phyloP scores from a whole-genome alignment of 345 rosid genomes.

The Aquilaria sinensis region DNA sequence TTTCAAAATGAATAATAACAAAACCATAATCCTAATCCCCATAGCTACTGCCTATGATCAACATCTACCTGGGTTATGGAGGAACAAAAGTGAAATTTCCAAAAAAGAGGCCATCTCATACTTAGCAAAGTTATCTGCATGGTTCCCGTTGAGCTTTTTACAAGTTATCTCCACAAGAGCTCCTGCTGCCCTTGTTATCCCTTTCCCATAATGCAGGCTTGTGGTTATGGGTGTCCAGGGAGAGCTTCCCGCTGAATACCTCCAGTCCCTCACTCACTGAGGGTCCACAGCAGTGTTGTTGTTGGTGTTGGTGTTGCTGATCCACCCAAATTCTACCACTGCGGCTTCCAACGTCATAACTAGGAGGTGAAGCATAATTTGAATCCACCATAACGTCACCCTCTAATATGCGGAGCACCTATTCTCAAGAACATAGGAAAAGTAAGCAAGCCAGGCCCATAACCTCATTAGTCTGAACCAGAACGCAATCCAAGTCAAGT shows the following conservation, averaged over 20 bases:
- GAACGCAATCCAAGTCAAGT: background rate
- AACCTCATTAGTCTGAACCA: background rate
- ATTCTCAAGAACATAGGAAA: conserved; percentile 12
- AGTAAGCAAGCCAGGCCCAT: background rate
- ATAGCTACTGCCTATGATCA: conserved; percentile 35
- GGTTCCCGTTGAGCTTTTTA: conserved; percentile 9
- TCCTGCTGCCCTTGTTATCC: conserved; percentile 34
- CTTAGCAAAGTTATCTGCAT: conserved; percentile 5
- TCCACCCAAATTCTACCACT: conserved; percentile 82
- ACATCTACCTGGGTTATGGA: conserved; percentile 22
- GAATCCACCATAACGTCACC: conserved; percentile 79
- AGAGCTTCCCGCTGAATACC: conserved; percentile 56
- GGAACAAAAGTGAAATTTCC: conserved; percentile 4
- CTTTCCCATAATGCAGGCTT: conserved; percentile 34
- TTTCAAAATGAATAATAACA: conserved; percentile 25
- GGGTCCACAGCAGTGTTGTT: conserved; percentile 40
- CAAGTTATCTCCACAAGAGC: conserved; percentile 20
- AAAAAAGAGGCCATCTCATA: conserved; percentile 2
- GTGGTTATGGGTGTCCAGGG: conserved; percentile 36
- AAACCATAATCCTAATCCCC: conserved; percentile 13
- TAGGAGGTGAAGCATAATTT: conserved; percentile 62
- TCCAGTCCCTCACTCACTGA: conserved; percentile 43
- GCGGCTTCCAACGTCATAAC: conserved; percentile 71
- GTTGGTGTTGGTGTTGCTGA: conserved; percentile 21
- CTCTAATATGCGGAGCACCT: conserved; percentile 94